Conservation (phyloP, 176 grass and related monocot species). For the Alopecurus myosuroides region DNA sequence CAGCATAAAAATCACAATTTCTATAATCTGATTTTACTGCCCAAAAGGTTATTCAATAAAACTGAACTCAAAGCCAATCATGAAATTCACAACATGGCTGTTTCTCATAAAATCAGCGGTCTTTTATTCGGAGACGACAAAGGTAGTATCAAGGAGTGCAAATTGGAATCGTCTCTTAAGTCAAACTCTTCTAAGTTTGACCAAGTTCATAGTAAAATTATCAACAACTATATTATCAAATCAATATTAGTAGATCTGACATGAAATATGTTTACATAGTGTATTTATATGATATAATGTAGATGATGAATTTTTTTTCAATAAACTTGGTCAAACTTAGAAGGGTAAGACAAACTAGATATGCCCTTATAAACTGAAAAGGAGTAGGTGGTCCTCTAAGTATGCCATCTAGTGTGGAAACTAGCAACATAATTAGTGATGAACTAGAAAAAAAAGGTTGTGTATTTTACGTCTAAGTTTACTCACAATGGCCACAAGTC, state of each 20-base stretch:
- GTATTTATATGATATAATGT: background rate
- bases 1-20: background rate
- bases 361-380: background rate
- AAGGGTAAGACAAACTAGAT: background rate
- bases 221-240: background rate
- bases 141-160: background rate
- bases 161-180: background rate
- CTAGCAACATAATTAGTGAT: background rate
- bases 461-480: background rate
- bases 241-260: background rate
- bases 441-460: background rate
- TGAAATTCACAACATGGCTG: background rate
- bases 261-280: background rate
- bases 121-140: background rate
- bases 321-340: background rate
- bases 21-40: background rate
- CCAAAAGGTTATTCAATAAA: background rate
- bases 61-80: constrained; percentile 1
- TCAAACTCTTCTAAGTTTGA: background rate
- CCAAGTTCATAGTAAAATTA: background rate
- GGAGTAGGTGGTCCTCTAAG: background rate
- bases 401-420: background rate
- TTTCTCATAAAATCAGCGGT: background rate
- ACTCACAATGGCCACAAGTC: background rate
- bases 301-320: background rate